Base-by-base conservation (phyloP, 495 filamentous ascomycete genomes). In the Trichoderma reesei region DNA sequence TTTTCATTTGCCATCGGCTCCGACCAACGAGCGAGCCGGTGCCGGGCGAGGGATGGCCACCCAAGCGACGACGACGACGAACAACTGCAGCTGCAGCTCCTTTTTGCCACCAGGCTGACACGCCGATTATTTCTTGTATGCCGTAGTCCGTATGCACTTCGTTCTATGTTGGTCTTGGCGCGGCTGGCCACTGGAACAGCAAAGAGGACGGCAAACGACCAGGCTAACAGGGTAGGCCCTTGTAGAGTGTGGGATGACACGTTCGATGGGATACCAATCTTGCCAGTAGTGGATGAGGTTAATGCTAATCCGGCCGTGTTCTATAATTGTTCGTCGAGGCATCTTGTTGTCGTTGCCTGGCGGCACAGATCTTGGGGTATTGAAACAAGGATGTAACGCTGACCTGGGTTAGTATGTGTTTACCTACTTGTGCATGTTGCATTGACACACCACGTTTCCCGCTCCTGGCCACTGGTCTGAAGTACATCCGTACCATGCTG, bases 1-100 rank as follows among this genome's bases (percentile, higher is more conserved):
- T 8, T n/a, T 34, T 56, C 20, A 56, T 56, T 56, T 56, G 51
- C 51, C 51, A 56, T 56, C 51, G 42, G 42, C 42, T 46, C 51
- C 51, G 51, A 34, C 31, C 51, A 34, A 56, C 51, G 10, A 33
- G 10, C 31, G 51, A 56, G 44, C 26, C 31, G 9, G 5, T 56
- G 51, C 51, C 51, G 37, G 5, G 37, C 37, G 5, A 4, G 10
- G 5, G 31, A 13, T 33, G 20, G 9, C 14, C 51, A 56, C 11
- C 51, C 51, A n/a, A n/a, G n/a, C n/a, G n/a, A 33, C 16, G 18
- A 33, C 10, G 31, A 31, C 7, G 31, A 34, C 20, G 20, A 56
- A 10, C 20, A 33, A n/a, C 51, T 14, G 42, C 42, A 46, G 51
- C 51, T 8, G 18, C 51, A 51, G 16, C 16, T 51, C 18, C 20